Conservation (phyloP, 2,329 filamentous ascomycete species). For the Beauveria varroae region DNA sequence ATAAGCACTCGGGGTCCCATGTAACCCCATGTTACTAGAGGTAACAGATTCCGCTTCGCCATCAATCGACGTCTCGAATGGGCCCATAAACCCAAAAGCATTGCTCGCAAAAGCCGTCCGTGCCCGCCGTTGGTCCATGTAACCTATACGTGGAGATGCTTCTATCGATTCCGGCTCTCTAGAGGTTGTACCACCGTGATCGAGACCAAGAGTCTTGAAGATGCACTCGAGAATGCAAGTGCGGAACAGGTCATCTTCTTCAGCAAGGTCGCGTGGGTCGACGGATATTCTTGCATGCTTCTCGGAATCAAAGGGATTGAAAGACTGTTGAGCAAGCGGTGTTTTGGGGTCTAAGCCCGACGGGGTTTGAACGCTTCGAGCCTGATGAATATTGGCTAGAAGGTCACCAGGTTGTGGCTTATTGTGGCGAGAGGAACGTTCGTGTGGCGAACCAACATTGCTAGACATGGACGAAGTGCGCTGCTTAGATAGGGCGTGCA, state of each 20-base stretch:
- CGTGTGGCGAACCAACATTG: slow-evolving; percentile 31
- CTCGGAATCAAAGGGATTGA: slow-evolving; percentile 50
- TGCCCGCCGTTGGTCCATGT: slow-evolving; percentile 72
- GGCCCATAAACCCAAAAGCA: slow-evolving; percentile 85
- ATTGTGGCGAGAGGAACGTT: slow-evolving; percentile 34
- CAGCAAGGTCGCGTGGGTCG: slow-evolving; percentile 71
- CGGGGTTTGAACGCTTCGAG: slow-evolving; percentile 48
- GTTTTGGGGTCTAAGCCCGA: slow-evolving; percentile 25
- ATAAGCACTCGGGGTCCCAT: slow-evolving; percentile 56
- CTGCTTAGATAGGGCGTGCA: slow-evolving; percentile 56
- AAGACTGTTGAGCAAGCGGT: slow-evolving; percentile 42
- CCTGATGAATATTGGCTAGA: slow-evolving; percentile 67
- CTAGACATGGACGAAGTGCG: slow-evolving; percentile 36
- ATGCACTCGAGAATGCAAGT: slow-evolving; percentile 91
- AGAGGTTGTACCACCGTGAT: slow-evolving; percentile 56
- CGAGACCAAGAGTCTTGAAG: slow-evolving; percentile 85
- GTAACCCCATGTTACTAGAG: slow-evolving; percentile 57
- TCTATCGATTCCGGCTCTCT: slow-evolving; percentile 70
- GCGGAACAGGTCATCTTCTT: slow-evolving; percentile 84
- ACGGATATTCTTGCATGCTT: slow-evolving; percentile 41
- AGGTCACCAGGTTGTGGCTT: slow-evolving; percentile 69
- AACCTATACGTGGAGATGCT: slow-evolving; percentile 75
- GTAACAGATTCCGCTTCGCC: slow-evolving; percentile 82
- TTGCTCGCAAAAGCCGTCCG: slow-evolving; percentile 65
- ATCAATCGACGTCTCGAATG: slow-evolving; percentile 66